phyloP scores from a whole-genome alignment of 768 basidiomycete species.

The Mycena filopes region DNA sequence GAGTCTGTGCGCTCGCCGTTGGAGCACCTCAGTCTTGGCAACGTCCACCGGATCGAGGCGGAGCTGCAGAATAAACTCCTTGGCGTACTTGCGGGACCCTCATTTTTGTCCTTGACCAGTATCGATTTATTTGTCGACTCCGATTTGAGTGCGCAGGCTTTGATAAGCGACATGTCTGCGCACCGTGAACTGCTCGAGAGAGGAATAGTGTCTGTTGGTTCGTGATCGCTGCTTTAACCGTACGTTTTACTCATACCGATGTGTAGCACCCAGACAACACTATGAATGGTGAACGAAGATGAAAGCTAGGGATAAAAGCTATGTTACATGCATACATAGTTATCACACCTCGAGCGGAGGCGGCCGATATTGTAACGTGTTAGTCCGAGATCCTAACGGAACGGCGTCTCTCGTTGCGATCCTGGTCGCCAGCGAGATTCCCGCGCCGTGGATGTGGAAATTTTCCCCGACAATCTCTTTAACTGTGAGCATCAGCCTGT shows the following conservation, averaged over 20 bases:
- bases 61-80: conserved; percentile 13
- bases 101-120: conserved; percentile 3
- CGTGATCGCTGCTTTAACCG: not conserved
- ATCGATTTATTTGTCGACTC: conserved; percentile 11
- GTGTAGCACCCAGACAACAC: conserved; percentile 3
- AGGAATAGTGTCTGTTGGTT: conserved; percentile 26
- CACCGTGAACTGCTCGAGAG: conserved; percentile 10
- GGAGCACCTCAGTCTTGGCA: conserved; percentile 17
- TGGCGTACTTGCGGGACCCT: conserved; percentile 11
- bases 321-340: not conserved
- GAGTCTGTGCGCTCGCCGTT: conserved; percentile 21
- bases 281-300: conserved; percentile 10
- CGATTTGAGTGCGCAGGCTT: not conserved
- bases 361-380: conserved; percentile 27
- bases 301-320: not conserved
- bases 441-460: conserved; percentile 83
- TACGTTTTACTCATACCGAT: not conserved
- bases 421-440: conserved; percentile 41
- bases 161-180: not conserved
- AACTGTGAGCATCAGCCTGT: conserved; percentile 80
- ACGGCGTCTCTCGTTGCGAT: conserved; percentile 32
- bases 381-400: conserved; percentile 46
- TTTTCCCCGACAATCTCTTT: conserved; percentile 91
- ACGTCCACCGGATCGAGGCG: conserved; percentile 9
- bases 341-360: conserved; percentile 24